Evolutionary conservation across 148 eudicot genomes (phyloP).

Genomic region (Rhododendron molle): DNA sequence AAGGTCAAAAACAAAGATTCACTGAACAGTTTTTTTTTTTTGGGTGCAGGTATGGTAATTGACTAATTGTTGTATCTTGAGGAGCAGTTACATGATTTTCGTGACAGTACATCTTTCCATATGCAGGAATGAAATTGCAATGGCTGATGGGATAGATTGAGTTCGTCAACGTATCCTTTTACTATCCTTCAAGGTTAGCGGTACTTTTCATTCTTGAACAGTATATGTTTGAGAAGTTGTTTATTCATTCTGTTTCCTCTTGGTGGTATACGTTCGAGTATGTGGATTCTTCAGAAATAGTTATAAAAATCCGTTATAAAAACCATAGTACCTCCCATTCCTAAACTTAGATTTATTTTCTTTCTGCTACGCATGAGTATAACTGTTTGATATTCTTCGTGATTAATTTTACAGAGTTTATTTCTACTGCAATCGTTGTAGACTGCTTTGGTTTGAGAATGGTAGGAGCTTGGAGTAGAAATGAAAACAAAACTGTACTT

Average conservation of each 20-base stretch:
- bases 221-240: background rate
- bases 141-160: slow-evolving; percentile 37
- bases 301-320: too few relatives aligned
- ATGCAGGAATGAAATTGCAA: slow-evolving; percentile 36
- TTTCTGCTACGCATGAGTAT: background rate
- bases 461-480: background rate
- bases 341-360: background rate
- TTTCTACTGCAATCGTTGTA: background rate
- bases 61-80: background rate
- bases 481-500: background rate
- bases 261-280: background rate
- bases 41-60: background rate
- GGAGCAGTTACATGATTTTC: background rate
- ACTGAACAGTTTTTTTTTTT: background rate
- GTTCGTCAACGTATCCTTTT: slow-evolving; percentile 42
- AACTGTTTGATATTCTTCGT: background rate
- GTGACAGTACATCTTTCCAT: slow-evolving; percentile 5
- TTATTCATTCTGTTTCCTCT: background rate
- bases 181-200: slow-evolving; percentile 41
- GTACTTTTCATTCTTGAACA: slow-evolving; percentile 20
- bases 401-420: background rate
- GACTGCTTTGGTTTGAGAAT: background rate
- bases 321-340: too few relatives aligned
- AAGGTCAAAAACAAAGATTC: background rate
- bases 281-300: background rate